These are phyloP conservation scores for Diaporthe capsici DNA, from an alignment of 2,329 filamentous ascomycete genomes.

Conservation along the genomic window DNA sequence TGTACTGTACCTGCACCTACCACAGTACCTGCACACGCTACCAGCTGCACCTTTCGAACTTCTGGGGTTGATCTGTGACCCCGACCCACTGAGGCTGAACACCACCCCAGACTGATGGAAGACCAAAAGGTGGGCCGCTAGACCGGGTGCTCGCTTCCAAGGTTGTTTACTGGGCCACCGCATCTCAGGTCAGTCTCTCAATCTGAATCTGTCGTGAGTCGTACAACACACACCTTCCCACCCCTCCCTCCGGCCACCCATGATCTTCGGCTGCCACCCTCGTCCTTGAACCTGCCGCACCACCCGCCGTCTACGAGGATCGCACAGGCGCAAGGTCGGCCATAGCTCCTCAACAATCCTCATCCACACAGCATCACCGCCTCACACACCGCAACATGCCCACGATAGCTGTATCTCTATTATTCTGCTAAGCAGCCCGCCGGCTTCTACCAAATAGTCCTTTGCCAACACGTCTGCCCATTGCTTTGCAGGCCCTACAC, in stretches of 20 bases:
- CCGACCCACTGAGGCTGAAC: conserved; percentile 37
- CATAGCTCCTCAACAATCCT: conserved; percentile 36
- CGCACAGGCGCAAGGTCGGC: conserved; percentile 35
- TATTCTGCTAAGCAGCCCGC: conserved; percentile 7
- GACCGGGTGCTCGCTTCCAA: conserved; percentile 11
- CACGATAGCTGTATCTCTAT: conserved; percentile 21
- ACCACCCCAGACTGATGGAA: conserved; percentile 30
- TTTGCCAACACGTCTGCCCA: conserved; percentile 10
- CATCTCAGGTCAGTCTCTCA: not conserved
- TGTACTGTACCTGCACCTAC: conserved; percentile 1
- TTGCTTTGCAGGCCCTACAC: conserved; percentile 27
- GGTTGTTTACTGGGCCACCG: conserved; percentile 30
- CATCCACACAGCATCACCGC: conserved; percentile 19
- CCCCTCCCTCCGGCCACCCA: conserved; percentile 16
- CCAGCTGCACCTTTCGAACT: not conserved
- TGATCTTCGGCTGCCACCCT: conserved; percentile 25
- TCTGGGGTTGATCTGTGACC: conserved; percentile 33
- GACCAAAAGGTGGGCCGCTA: not conserved
- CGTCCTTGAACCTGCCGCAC: conserved; percentile 22
- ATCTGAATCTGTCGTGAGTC: conserved; percentile 27
- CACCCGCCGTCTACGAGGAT: conserved; percentile 24
- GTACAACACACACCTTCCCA: conserved; percentile 14
- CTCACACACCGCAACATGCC: conserved; percentile 37
- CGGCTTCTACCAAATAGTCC: not conserved
- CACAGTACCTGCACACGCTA: conserved; percentile 8